Percentiles rank a stretch among this genome's conserved stretches.
These are phyloP conservation scores for Pseudonitzschia pungens DNA, from an alignment of 108 stramenopile genomes.

Conservation along the genomic window DNA sequence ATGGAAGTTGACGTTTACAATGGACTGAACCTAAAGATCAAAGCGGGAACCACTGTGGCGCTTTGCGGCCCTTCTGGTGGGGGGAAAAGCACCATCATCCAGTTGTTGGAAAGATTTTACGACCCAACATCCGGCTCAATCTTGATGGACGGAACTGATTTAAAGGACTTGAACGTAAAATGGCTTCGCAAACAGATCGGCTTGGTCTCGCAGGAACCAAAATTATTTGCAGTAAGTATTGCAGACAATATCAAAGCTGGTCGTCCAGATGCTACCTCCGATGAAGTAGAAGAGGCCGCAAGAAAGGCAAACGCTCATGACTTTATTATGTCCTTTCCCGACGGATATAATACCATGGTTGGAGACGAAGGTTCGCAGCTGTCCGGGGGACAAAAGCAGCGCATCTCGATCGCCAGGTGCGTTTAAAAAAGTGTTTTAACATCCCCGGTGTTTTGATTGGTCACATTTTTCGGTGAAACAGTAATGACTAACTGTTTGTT, in stretches of 20 bases:
- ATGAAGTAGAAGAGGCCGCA: conserved; percentile 83
- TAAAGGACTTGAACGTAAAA: conserved; percentile 79
- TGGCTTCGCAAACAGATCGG: conserved; percentile 82
- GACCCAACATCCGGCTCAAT: conserved; percentile 76
- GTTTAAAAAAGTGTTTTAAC: too few relatives aligned
- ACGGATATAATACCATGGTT: conserved; percentile 85
- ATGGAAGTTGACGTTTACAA: conserved; percentile 45
- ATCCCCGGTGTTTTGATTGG: too few relatives aligned
- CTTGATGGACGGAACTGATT: conserved; percentile 83
- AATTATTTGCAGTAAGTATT: conserved; percentile 88
- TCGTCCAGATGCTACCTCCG: conserved; percentile 50
- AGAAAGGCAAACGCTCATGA: conserved; percentile 89
- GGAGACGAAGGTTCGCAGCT: conserved; percentile 88
- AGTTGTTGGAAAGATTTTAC: conserved; percentile 91
- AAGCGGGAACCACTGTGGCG: conserved; percentile 88
- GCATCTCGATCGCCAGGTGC: conserved; percentile 94
- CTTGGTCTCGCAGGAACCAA: conserved; percentile 92
- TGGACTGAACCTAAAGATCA: conserved; percentile 60
- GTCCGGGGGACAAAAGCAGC: conserved; percentile 94
- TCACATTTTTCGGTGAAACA: too few relatives aligned
- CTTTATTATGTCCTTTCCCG: conserved; percentile 71
- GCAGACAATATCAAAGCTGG: conserved; percentile 91
- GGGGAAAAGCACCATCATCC: conserved; percentile 31
- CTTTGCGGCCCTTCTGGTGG: conserved; percentile 71
- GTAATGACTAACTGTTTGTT: too few relatives aligned